Percentiles rank a stretch among this genome's conserved stretches.
Evolutionary conservation across 73 alveolate species (phyloP).

Genomic region (Blepharisma stoltei): DNA sequence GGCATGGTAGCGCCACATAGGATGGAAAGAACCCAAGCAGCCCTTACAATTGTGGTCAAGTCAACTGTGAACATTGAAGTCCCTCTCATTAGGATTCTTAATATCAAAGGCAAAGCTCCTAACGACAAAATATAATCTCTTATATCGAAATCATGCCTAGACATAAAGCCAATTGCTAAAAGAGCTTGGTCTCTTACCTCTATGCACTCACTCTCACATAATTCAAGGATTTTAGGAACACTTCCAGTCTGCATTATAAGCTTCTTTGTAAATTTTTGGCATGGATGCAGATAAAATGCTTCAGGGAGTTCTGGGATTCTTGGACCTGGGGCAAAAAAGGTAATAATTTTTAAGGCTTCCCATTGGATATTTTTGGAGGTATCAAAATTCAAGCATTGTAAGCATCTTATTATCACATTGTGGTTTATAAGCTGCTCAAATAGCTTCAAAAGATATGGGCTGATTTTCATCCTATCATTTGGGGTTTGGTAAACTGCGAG

Average conservation of each 20-base stretch:
- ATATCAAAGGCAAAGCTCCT: neutral
- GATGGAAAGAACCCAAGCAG: conserved; percentile 16
- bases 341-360: neutral
- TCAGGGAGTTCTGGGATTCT: neutral
- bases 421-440: neutral
- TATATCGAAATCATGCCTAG: conserved; percentile 1
- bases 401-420: neutral
- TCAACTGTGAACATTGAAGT: neutral
- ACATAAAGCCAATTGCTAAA: conserved; percentile 1
- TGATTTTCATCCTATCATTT: neutral
- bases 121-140: neutral
- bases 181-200: conserved; percentile 10
- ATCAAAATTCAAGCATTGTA: neutral
- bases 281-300: neutral
- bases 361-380: neutral
- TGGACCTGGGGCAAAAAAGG: conserved; percentile 3
- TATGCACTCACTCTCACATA: conserved; percentile 7
- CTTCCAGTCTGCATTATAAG: conserved; percentile 1
- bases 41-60: neutral
- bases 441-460: neutral
- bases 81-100: neutral
- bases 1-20: conserved; percentile 17
- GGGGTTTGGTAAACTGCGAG: neutral
- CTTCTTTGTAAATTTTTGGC: neutral
- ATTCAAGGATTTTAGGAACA: neutral